Conservation (phyloP, 1,284 basidiomycete genomes). For the Kalmanozyma brasiliensis region DNA sequence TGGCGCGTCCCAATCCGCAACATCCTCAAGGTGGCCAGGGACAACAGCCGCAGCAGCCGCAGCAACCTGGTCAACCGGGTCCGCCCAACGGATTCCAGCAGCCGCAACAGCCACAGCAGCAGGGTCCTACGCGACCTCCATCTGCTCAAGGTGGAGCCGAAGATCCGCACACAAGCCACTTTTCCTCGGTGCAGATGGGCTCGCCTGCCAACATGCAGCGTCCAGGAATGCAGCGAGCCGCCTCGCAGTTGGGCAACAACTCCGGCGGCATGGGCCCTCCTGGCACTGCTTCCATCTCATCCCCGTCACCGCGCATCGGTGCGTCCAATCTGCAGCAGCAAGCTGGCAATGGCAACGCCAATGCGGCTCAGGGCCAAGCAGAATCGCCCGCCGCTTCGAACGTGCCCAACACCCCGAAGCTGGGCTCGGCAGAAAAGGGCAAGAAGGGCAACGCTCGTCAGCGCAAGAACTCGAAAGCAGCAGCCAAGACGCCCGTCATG, state of each 20-base stretch:
- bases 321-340: slow-evolving; percentile 27
- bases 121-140: slow-evolving; percentile 29
- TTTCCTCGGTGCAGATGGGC: slow-evolving; percentile 36
- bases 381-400: slow-evolving; percentile 36
- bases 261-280: slow-evolving; percentile 58
- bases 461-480: slow-evolving; percentile 50
- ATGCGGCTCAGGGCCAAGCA: slow-evolving; percentile 7
- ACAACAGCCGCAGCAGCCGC: slow-evolving; percentile 42
- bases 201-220: slow-evolving; percentile 50
- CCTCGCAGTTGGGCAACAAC: slow-evolving; percentile 28
- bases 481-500: slow-evolving; percentile 51
- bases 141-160: slow-evolving; percentile 36
- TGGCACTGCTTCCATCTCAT: slow-evolving; percentile 42
- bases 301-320: slow-evolving; percentile 44
- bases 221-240: slow-evolving; percentile 42
- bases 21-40: slow-evolving; percentile 41
- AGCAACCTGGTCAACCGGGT: slow-evolving; percentile 30
- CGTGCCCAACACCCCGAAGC: slow-evolving; percentile 50
- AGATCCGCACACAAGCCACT: slow-evolving; percentile 36
- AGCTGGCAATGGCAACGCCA: slow-evolving; percentile 18
- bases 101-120: slow-evolving; percentile 27
- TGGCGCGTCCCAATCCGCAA: slow-evolving; percentile 24
- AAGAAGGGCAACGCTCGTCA: slow-evolving; percentile 54
- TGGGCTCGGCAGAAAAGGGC: slow-evolving; percentile 49
- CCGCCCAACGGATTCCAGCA: slow-evolving; percentile 28